These are phyloP conservation scores for Oxytropis ochrocephala DNA, from an alignment of 306 rosid genomes.

Conservation along the genomic window DNA sequence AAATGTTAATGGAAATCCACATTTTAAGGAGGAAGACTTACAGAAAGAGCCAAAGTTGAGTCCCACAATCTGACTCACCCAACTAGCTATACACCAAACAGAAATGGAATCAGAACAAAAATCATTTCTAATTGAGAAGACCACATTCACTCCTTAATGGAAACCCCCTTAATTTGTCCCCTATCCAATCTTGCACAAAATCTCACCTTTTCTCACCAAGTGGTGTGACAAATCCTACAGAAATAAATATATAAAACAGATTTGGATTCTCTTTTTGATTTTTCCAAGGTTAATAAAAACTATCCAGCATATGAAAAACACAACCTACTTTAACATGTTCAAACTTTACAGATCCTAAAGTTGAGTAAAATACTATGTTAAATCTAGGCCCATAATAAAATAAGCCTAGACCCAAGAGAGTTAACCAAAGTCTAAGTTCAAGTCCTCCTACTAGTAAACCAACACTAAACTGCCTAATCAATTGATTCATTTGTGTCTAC, in stretches of 20 bases:
- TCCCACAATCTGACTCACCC: conserved; percentile 34
- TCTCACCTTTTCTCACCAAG: conserved; percentile 21
- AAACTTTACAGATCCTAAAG: conserved; percentile 36
- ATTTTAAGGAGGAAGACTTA: background rate
- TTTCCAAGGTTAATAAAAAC: conserved; percentile 21
- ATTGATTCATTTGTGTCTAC: conserved; percentile 19
- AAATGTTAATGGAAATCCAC: conserved; percentile 21
- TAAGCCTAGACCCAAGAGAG: conserved; percentile 20
- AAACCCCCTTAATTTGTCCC: conserved; percentile 25
- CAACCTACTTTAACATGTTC: conserved; percentile 28
- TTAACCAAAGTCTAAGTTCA: conserved; percentile 9
- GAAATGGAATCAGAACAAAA: conserved; percentile 20
- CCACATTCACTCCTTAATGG: conserved; percentile 20
- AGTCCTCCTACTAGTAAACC: conserved; percentile 17
- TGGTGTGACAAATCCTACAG: conserved; percentile 11
- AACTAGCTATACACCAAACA: conserved; percentile 13
- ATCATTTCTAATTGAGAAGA: conserved; percentile 26
- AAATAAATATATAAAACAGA: background rate
- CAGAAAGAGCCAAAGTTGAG: conserved; percentile 13
- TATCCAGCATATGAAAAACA: conserved; percentile 24
- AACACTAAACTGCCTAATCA: background rate
- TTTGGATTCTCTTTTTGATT: conserved; percentile 27
- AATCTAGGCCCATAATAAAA: conserved; percentile 19
- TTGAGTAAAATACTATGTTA: conserved; percentile 21
- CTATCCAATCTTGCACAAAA: conserved; percentile 21